Conservation (phyloP, 129 eudicot genomes). For the Saposhnikovia divaricata region DNA sequence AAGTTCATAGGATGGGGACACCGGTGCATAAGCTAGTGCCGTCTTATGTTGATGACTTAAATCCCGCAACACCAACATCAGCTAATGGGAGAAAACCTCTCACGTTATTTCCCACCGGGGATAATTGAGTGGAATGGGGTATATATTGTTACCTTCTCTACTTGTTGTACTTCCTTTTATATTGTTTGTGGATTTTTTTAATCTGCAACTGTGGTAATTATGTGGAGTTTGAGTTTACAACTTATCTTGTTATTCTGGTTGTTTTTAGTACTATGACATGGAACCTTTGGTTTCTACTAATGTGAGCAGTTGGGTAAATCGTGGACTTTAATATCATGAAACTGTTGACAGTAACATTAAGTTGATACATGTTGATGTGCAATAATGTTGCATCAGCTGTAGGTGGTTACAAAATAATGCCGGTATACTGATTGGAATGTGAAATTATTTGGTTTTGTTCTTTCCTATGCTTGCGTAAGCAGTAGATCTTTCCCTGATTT, state of each 20-base stretch:
- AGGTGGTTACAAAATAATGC: neutral
- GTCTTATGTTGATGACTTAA: constrained; percentile 62
- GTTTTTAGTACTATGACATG: neutral
- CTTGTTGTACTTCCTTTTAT: neutral
- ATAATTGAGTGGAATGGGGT: constrained; percentile 43
- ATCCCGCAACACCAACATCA: constrained; percentile 23
- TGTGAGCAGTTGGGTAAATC: neutral
- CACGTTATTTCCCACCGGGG: constrained; percentile 77
- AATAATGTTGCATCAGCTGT: neutral
- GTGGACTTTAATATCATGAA: neutral
- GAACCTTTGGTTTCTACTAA: neutral
- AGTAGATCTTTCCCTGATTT: neutral
- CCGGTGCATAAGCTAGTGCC: constrained; percentile 39
- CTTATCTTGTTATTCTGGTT: constrained; percentile 5
- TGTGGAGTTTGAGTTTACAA: constrained; percentile 1
- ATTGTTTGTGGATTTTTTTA: constrained; percentile 2
- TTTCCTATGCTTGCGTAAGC: neutral
- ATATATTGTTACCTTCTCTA: constrained; percentile 7
- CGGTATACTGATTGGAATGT: neutral
- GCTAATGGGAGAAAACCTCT: constrained; percentile 73
- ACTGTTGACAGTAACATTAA: neutral
- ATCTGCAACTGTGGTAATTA: constrained; percentile 4
- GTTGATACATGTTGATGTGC: neutral
- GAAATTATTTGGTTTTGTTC: neutral
- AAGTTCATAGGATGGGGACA: constrained; percentile 30